Conservation (phyloP, 2,329 filamentous ascomycete species). For the Graphium sp. region DNA sequence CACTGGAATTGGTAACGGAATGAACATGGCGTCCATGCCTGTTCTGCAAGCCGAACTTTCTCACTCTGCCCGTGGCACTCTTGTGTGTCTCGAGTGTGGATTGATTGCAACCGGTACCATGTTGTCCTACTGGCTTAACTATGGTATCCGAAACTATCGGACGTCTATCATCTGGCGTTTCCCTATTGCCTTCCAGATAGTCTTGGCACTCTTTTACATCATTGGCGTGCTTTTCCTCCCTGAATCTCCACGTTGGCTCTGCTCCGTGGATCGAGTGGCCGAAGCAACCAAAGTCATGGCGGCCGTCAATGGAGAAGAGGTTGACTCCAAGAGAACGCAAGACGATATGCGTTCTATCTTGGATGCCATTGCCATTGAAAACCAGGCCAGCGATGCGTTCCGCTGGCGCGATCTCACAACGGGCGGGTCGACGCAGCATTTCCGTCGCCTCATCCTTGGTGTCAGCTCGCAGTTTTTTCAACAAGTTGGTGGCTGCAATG, state of each 20-base stretch:
- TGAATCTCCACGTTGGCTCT: conserved; percentile 22
- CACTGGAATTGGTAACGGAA: conserved; percentile 40
- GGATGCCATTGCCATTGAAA: conserved; percentile 13
- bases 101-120: conserved; percentile 27
- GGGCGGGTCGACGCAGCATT: conserved; percentile 46
- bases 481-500: conserved; percentile 41
- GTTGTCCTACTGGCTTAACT: conserved; percentile 26
- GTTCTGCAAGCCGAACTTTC: conserved; percentile 34
- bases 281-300: conserved; percentile 15
- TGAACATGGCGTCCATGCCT: conserved; percentile 34
- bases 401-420: conserved; percentile 35
- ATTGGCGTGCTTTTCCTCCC: conserved; percentile 19
- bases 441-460: conserved; percentile 46
- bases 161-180: conserved; percentile 33
- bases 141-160: conserved; percentile 12
- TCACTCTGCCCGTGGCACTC: conserved; percentile 34
- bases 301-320: conserved; percentile 10
- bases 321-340: conserved; percentile 1
- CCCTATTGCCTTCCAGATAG: conserved; percentile 21
- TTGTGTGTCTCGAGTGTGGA: conserved; percentile 33
- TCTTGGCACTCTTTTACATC: conserved; percentile 15
- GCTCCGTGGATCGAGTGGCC: conserved; percentile 15
- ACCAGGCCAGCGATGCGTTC: conserved; percentile 19
- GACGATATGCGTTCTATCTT: neutral
- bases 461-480: conserved; percentile 44